A percentile compares a stretch with the other conserved stretches of the same genome.
Evolutionary conservation across 176 grass and related monocot species (phyloP).

Genomic region (Thalia dealbata): DNA sequence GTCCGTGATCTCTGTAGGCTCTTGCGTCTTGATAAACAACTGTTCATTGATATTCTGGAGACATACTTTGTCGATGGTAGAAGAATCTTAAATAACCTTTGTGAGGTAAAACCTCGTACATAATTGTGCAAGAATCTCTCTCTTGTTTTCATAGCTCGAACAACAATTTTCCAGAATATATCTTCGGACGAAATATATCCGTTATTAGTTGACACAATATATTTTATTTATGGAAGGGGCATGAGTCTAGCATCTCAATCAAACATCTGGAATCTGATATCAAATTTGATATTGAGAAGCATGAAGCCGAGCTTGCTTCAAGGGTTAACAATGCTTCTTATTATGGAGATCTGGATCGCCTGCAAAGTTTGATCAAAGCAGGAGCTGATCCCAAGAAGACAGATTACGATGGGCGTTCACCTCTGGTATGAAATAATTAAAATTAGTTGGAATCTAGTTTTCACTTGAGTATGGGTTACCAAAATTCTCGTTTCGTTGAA

Average conservation of each 20-base stretch:
- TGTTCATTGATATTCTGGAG: conserved; percentile 49
- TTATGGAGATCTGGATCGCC: conserved; percentile 58
- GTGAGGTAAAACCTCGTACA: conserved; percentile 36
- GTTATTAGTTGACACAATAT: too few species aligned
- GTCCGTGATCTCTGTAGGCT: background rate
- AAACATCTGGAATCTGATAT: conserved; percentile 83
- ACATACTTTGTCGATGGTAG: conserved; percentile 85
- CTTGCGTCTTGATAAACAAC: conserved; percentile 7
- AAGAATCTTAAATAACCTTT: conserved; percentile 69
- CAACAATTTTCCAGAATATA: background rate
- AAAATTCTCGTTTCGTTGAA: background rate
- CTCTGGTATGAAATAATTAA: conserved; percentile 41
- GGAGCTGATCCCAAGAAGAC: conserved; percentile 79
- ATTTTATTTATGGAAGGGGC: conserved; percentile 28
- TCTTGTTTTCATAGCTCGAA: background rate
- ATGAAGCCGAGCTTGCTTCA: conserved; percentile 75
- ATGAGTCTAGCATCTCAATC: conserved; percentile 39
- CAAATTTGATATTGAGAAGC: conserved; percentile 82
- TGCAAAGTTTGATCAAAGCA: conserved; percentile 64
- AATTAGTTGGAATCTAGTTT: background rate
- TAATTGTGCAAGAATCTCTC: background rate
- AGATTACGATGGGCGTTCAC: conserved; percentile 77
- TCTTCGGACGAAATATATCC: too few species aligned
- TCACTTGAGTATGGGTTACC: background rate
- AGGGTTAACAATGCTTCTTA: conserved; percentile 76